Evolutionary conservation across 2,329 filamentous ascomycete genomes (phyloP).

Genomic region (Neofusicoccum kwambonambiense): DNA sequence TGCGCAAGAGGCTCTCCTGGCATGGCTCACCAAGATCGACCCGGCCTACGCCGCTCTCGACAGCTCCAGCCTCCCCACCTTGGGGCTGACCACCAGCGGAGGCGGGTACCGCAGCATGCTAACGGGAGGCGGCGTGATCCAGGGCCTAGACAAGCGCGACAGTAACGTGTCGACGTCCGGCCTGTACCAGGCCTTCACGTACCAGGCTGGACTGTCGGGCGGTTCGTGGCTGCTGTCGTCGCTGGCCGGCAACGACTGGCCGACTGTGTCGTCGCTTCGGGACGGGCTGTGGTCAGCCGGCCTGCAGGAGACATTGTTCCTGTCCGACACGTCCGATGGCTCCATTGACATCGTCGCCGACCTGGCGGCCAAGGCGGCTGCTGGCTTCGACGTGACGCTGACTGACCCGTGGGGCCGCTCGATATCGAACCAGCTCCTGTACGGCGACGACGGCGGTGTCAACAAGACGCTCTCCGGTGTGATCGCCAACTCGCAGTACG

Average conservation of each 20-base stretch:
- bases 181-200: slow-evolving; percentile 47
- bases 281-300: slow-evolving; percentile 42
- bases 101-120: slow-evolving; percentile 46
- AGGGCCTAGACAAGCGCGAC: slow-evolving; percentile 46
- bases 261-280: slow-evolving; percentile 42
- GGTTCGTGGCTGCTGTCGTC: slow-evolving; percentile 49
- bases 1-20: slow-evolving; percentile 38
- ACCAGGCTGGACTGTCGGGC: slow-evolving; percentile 48
- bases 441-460: slow-evolving; percentile 40
- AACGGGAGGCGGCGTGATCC: slow-evolving; percentile 40
- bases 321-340: slow-evolving; percentile 37
- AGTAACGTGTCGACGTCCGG: slow-evolving; percentile 39
- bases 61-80: slow-evolving; percentile 38
- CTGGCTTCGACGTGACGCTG: slow-evolving; percentile 42
- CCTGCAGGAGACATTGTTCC: slow-evolving; percentile 38
- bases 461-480: slow-evolving; percentile 35
- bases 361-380: slow-evolving; percentile 35
- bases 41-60: slow-evolving; percentile 34
- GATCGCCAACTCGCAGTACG: slow-evolving; percentile 41
- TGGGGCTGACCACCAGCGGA: slow-evolving; percentile 38
- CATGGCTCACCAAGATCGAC: slow-evolving; percentile 37
- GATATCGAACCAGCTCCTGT: slow-evolving; percentile 41
- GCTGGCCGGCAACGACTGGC: slow-evolving; percentile 47
- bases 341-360: slow-evolving; percentile 31
- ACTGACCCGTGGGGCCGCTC: slow-evolving; percentile 43